These are phyloP conservation scores for Gynandropsis gynandra DNA, from an alignment of 345 rosid genomes.

Conservation along the genomic window DNA sequence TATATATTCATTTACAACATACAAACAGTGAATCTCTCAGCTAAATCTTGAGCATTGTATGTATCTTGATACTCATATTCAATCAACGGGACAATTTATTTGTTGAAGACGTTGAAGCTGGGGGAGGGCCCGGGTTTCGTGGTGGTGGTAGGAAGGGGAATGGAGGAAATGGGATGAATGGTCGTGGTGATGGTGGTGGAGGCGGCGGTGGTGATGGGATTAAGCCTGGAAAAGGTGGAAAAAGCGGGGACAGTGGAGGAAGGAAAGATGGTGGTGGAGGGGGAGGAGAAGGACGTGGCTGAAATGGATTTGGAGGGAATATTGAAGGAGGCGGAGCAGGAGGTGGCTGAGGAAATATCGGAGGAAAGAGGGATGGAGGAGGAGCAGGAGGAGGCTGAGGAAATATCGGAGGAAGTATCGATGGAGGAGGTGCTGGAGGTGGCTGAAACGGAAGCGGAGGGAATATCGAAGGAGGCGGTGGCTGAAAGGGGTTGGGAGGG, in stretches of 20 bases:
- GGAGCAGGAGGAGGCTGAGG: slow-evolving; percentile 19
- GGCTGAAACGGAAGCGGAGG: slow-evolving; percentile 31
- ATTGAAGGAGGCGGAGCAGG: slow-evolving; percentile 21
- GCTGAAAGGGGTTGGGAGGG: slow-evolving; percentile 28
- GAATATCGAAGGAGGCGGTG: slow-evolving; percentile 26
- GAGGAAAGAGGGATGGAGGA: slow-evolving; percentile 23
- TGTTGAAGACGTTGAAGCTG: slow-evolving; percentile 30
- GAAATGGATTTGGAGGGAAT: slow-evolving; percentile 25
- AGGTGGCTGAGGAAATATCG: slow-evolving; percentile 14
- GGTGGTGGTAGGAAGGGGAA: slow-evolving; percentile 38
- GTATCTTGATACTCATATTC: slow-evolving; percentile 2
- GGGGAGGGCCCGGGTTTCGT: slow-evolving; percentile 38
- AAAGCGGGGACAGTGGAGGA: slow-evolving; percentile 31
- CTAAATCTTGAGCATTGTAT: slow-evolving; percentile 1
- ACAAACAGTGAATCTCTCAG: slow-evolving; percentile 16
- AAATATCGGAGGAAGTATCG: neutral
- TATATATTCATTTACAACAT: slow-evolving; percentile 15
- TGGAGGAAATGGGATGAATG: slow-evolving; percentile 31
- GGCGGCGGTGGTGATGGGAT: slow-evolving; percentile 22
- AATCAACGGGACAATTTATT: slow-evolving; percentile 16
- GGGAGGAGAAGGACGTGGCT: slow-evolving; percentile 21
- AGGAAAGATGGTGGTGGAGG: slow-evolving; percentile 25
- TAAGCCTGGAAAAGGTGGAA: slow-evolving; percentile 24
- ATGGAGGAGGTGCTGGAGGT: slow-evolving; percentile 26
- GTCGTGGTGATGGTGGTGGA: slow-evolving; percentile 22